A percentile compares a stretch with the other conserved stretches of the same genome.
Evolutionary conservation across 2,329 filamentous ascomycete genomes (phyloP).

Genomic region (Ceratocystis lukuohia): DNA sequence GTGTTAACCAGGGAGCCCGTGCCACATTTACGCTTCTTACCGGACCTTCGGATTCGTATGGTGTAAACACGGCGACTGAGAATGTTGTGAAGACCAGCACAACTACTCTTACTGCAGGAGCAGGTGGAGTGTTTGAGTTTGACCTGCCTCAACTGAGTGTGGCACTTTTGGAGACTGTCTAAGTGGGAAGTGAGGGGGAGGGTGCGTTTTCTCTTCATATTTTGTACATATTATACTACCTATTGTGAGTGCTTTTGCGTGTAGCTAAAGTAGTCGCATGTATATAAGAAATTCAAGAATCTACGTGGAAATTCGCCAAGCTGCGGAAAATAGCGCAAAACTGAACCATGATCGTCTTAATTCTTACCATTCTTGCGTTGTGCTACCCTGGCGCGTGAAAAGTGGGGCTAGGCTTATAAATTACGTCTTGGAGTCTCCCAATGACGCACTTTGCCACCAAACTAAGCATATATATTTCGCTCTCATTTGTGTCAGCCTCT

Average conservation of each 20-base stretch:
- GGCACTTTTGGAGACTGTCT: conserved; percentile 37
- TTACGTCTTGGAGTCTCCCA: neutral
- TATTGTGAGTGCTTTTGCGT: neutral
- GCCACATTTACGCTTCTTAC: conserved; percentile 35
- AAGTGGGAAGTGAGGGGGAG: neutral
- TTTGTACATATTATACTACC: neutral
- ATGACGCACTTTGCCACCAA: conserved; percentile 4
- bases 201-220: neutral
- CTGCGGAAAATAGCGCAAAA: neutral
- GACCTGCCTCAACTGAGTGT: conserved; percentile 41
- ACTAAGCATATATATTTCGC: neutral
- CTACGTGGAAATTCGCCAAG: neutral
- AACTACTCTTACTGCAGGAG: conserved; percentile 30
- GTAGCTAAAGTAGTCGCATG: neutral
- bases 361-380: neutral
- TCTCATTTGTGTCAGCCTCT: neutral
- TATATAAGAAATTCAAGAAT: neutral
- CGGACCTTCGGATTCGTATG: conserved; percentile 32
- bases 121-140: conserved; percentile 38
- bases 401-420: conserved; percentile 9
- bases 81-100: conserved; percentile 37
- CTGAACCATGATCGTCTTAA: neutral
- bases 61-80: conserved; percentile 31
- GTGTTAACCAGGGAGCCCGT: conserved; percentile 28
- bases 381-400: neutral